phyloP scores from a whole-genome alignment of 169 alveolate species.

The Plasmodium reichenowi region DNA sequence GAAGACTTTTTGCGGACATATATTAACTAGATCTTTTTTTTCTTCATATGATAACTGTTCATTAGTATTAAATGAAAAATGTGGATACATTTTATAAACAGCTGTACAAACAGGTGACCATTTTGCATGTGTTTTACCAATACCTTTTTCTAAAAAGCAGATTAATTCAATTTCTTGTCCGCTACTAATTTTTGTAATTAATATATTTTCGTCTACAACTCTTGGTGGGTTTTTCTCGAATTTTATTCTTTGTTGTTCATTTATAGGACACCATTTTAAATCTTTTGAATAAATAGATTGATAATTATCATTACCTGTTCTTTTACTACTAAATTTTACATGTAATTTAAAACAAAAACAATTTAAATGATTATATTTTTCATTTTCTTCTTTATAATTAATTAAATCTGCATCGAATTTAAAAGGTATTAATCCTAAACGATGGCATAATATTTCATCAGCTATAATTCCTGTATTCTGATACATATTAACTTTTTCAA shows the following conservation, averaged over 20 bases:
- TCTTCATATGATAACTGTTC: constrained; percentile 90
- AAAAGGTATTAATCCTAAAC: constrained; percentile 98
- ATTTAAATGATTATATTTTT: constrained; percentile 80
- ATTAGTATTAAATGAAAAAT: constrained; percentile 65
- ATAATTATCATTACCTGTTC: constrained; percentile 9
- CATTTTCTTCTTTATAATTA: constrained; percentile 85
- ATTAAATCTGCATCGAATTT: constrained; percentile 94
- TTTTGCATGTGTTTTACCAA: constrained; percentile 98
- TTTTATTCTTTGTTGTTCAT: constrained; percentile 88
- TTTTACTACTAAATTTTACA: constrained; percentile 87
- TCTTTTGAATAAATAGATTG: constrained; percentile 92
- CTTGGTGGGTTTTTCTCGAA: constrained; percentile 90
- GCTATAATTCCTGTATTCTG: constrained; percentile 95
- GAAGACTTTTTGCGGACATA: constrained; percentile 97
- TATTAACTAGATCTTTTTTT: constrained; percentile 90
- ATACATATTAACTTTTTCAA: constrained; percentile 92
- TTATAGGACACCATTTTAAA: constrained; percentile 94
- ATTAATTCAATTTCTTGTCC: constrained; percentile 97
- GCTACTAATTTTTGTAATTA: constrained; percentile 96
- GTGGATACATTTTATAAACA: constrained; percentile 95
- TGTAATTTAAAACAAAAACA: constrained; percentile 89
- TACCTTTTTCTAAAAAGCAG: constrained; percentile 95
- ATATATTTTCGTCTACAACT: constrained; percentile 95
- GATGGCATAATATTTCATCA: constrained; percentile 98
- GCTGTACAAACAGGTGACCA: constrained; percentile 99